These are phyloP conservation scores for Globisporangium irregulare DNA, from an alignment of 352 stramenopile species.

Conservation along the genomic window DNA sequence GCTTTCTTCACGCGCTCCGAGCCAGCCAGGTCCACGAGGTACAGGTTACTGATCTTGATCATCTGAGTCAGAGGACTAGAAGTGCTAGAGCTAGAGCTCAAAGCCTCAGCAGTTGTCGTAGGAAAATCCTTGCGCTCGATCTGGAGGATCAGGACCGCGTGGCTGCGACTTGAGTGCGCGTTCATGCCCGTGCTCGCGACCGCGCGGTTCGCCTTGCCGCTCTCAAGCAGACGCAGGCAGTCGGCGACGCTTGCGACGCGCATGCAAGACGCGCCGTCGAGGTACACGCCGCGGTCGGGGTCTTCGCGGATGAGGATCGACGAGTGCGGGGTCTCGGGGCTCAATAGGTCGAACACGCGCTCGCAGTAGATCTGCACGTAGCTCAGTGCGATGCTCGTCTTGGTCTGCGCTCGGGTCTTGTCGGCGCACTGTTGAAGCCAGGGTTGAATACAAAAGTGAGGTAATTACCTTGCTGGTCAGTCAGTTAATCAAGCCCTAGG, in stretches of 20 bases:
- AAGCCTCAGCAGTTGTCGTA: background rate
- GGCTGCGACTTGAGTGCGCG: slow-evolving; percentile 77
- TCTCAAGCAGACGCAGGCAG: slow-evolving; percentile 42
- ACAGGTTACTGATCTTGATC: slow-evolving; percentile 57
- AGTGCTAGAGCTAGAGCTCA: too few species aligned
- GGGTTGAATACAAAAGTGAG: background rate
- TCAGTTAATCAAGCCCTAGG: background rate
- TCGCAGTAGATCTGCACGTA: slow-evolving; percentile 85
- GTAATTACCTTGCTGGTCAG: background rate
- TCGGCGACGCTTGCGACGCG: slow-evolving; percentile 40
- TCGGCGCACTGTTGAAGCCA: slow-evolving; percentile 19
- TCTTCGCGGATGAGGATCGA: slow-evolving; percentile 67
- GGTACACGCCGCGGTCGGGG: slow-evolving; percentile 56
- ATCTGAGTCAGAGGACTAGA: slow-evolving; percentile 19
- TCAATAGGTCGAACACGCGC: slow-evolving; percentile 68
- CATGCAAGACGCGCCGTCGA: slow-evolving; percentile 50
- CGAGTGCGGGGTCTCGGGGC: slow-evolving; percentile 32
- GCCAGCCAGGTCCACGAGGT: slow-evolving; percentile 69
- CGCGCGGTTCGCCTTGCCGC: slow-evolving; percentile 63
- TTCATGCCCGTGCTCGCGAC: slow-evolving; percentile 88
- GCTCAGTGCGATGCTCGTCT: slow-evolving; percentile 55
- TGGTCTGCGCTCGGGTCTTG: slow-evolving; percentile 23
- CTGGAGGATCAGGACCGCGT: slow-evolving; percentile 84
- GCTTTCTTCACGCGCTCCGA: slow-evolving; percentile 75
- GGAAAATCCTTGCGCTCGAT: slow-evolving; percentile 67